Evolutionary conservation across 352 stramenopile species (phyloP).

Genomic region (Phytophthora idaei): DNA sequence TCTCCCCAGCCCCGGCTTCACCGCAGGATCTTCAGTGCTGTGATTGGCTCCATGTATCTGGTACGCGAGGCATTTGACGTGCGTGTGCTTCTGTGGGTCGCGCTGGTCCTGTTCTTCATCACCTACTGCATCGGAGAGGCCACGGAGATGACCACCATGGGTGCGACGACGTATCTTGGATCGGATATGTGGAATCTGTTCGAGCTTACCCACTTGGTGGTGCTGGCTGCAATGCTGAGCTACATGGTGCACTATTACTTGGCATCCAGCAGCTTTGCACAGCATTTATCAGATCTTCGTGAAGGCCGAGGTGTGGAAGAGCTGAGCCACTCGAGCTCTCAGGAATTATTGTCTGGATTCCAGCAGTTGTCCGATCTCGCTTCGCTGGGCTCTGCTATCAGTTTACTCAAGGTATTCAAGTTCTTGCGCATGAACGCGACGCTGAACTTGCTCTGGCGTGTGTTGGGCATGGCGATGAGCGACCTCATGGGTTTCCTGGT

Average conservation of each 20-base stretch:
- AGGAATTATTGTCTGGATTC: slow-evolving; percentile 68
- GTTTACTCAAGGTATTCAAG: slow-evolving; percentile 89
- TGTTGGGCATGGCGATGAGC: slow-evolving; percentile 81
- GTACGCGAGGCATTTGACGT: slow-evolving; percentile 51
- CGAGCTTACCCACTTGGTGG: slow-evolving; percentile 75
- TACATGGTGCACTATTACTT: slow-evolving; percentile 76
- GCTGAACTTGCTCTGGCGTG: slow-evolving; percentile 85
- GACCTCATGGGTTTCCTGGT: slow-evolving; percentile 90
- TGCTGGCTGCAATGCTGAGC: slow-evolving; percentile 65
- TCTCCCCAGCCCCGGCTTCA: slow-evolving; percentile 7
- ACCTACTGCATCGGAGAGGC: slow-evolving; percentile 84
- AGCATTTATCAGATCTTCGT: slow-evolving; percentile 47
- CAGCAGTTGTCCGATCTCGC: slow-evolving; percentile 80
- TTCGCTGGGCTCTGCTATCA: slow-evolving; percentile 76
- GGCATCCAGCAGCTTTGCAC: slow-evolving; percentile 55
- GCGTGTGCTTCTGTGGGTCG: slow-evolving; percentile 72
- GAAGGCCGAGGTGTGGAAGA: slow-evolving; percentile 47
- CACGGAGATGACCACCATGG: slow-evolving; percentile 84
- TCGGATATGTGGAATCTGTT: slow-evolving; percentile 92
- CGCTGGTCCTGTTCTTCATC: slow-evolving; percentile 71
- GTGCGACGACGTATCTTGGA: slow-evolving; percentile 68
- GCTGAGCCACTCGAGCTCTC: slow-evolving; percentile 68
- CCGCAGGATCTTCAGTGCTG: slow-evolving; percentile 23
- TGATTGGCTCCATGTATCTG: slow-evolving; percentile 21
- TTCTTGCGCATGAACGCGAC: slow-evolving; percentile 91